These are phyloP conservation scores for Kuraishia floccosa DNA, from an alignment of 805 yeast species.

Conservation along the genomic window DNA sequence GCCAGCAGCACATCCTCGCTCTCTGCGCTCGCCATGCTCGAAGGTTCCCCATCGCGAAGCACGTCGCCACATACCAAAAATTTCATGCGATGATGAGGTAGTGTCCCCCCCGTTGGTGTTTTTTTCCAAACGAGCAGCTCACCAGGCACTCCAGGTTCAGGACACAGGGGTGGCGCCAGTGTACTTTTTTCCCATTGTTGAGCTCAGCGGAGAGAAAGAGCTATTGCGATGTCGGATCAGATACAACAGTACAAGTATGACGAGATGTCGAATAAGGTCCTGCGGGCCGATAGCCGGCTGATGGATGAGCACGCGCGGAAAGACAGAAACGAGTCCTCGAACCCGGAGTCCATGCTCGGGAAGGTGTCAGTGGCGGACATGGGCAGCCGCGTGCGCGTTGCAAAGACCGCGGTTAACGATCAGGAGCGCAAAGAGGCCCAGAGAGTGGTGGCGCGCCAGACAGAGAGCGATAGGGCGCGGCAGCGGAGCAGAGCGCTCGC, in stretches of 20 bases:
- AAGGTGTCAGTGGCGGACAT: constrained; percentile 55
- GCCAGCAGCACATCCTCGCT: constrained; percentile 33
- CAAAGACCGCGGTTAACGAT: constrained; percentile 8
- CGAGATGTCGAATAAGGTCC: constrained; percentile 71
- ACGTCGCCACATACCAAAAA: no score
- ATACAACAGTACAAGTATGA: constrained; percentile 37
- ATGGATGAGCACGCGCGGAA: constrained; percentile 28
- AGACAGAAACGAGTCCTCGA: constrained; percentile 37
- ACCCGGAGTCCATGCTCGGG: constrained; percentile 67
- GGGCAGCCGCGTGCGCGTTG: constrained; percentile 31
- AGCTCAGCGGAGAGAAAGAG: no score
- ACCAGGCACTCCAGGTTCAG: no score
- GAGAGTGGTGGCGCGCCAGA: constrained; percentile 6
- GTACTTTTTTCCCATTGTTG: no score
- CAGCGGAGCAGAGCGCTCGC: no score
- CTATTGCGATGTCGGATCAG: constrained; percentile 2
- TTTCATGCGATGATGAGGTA: no score
- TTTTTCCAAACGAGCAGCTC: no score
- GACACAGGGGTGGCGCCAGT: no score
- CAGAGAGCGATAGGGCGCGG: constrained; percentile 5
- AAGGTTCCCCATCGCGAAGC: no score
- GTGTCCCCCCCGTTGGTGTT: no score
- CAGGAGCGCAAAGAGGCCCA: constrained; percentile 8
- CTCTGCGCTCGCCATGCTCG: no score
- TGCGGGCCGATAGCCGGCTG: constrained; percentile 43